A percentile compares a stretch with the other conserved stretches of the same genome.
phyloP scores from a whole-genome alignment of 2,329 filamentous ascomycete genomes.

The Arthrobotrys musiformis region DNA sequence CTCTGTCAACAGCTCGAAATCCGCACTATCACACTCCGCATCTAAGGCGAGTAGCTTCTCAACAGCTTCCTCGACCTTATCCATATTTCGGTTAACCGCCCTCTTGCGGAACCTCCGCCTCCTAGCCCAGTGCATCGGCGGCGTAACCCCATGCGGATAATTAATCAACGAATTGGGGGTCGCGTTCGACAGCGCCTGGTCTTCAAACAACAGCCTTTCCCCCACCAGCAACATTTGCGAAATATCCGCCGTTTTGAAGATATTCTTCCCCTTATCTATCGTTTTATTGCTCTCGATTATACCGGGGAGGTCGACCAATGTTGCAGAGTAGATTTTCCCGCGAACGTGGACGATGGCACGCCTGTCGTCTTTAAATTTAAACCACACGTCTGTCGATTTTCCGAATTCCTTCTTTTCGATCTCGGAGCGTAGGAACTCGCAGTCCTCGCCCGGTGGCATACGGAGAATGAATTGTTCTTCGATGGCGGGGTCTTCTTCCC shows the following conservation, averaged over 20 bases:
- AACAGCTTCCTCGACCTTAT: constrained; percentile 70
- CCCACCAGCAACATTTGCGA: constrained; percentile 74
- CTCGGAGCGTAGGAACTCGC: constrained; percentile 80
- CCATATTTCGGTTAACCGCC: constrained; percentile 69
- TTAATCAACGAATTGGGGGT: constrained; percentile 64
- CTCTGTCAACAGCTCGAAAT: constrained; percentile 64
- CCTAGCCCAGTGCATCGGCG: constrained; percentile 71
- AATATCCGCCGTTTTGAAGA: constrained; percentile 77
- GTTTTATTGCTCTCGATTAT: constrained; percentile 79
- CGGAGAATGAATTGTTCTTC: constrained; percentile 91
- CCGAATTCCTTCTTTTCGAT: constrained; percentile 79
- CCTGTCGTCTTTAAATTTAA: constrained; percentile 79
- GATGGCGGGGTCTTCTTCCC: constrained; percentile 84
- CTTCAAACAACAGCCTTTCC: constrained; percentile 69
- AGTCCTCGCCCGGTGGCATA: constrained; percentile 86
- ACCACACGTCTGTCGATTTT: constrained; percentile 74
- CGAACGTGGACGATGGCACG: constrained; percentile 72
- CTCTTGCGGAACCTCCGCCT: constrained; percentile 71
- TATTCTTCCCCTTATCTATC: constrained; percentile 74
- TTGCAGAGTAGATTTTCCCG: constrained; percentile 72
- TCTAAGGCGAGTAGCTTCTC: constrained; percentile 68
- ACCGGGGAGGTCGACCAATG: constrained; percentile 75
- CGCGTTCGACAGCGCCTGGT: constrained; percentile 66
- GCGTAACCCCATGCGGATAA: constrained; percentile 71
- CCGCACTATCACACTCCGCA: constrained; percentile 62